Evolutionary conservation across 2,329 filamentous ascomycete species (phyloP).

Genomic region (Penicillium sp.): DNA sequence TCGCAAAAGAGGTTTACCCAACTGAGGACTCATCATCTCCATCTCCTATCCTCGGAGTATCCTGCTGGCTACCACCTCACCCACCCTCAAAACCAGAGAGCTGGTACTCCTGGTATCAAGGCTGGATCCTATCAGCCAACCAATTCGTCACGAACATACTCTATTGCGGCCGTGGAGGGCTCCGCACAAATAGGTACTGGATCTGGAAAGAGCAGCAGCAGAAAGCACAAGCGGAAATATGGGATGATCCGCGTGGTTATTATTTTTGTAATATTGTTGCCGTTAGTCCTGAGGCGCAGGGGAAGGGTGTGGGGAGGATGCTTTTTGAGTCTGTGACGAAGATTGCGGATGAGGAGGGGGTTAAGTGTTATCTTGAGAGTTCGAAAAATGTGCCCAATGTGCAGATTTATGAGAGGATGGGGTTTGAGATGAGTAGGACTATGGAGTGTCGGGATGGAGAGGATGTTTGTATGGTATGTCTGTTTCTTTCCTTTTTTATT

Average conservation of each 20-base stretch:
- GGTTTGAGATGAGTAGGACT: conserved; percentile 64
- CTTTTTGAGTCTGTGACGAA: conserved; percentile 66
- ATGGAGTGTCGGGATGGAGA: conserved; percentile 67
- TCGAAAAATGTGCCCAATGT: conserved; percentile 68
- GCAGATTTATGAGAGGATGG: conserved; percentile 68
- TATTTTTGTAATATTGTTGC: conserved; percentile 79
- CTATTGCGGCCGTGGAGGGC: conserved; percentile 64
- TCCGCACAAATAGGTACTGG: conserved; percentile 67
- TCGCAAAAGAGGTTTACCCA: conserved; percentile 59
- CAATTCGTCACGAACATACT: conserved; percentile 67
- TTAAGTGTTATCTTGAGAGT: conserved; percentile 69
- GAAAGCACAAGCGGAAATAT: conserved; percentile 62
- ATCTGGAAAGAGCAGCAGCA: conserved; percentile 72
- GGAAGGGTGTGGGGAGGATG: conserved; percentile 63
- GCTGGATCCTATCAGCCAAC: conserved; percentile 62
- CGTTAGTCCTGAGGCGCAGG: conserved; percentile 65
- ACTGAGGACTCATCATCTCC: background rate
- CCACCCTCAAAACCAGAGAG: conserved; percentile 50
- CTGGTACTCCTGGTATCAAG: conserved; percentile 65
- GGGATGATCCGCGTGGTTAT: conserved; percentile 68
- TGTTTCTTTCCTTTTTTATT: background rate
- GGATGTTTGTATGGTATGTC: conserved; percentile 52
- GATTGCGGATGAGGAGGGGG: conserved; percentile 62
- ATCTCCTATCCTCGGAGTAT: conserved; percentile 64
- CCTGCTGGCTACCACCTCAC: conserved; percentile 69